Evolutionary conservation across 257 asterid species (phyloP), one percentile per base, ranked within the genome.

Genomic region (Forsythia viridissima): DNA sequence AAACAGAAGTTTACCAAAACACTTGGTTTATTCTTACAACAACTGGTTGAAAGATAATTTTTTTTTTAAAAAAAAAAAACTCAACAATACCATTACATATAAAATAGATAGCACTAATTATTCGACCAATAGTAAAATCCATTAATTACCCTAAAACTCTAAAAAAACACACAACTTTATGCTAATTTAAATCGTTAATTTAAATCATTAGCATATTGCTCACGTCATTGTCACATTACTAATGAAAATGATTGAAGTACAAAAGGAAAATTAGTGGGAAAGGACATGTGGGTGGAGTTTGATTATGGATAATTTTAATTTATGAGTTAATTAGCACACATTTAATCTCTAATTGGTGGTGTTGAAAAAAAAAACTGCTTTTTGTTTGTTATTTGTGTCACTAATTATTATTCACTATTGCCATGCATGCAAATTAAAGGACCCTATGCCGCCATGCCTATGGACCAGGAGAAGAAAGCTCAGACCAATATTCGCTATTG

Each of bases 161-260:
- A n/a, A n/a, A n/a, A n/a, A n/a, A n/a, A n/a, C n/a, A n/a, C n/a
- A n/a, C n/a, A n/a, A n/a, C 24, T 24, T 24, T 24, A 24, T 24
- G 24, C 24, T 24, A 24, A 24, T 24, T 24, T 24, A 0, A 24
- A 24, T 24, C 24, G 24, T 24, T 24, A 24, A 24, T 24, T 24
- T 0, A 24, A 24, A 24, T 24, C 24, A 24, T 24, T 24, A 24
- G 24, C 24, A 24, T 24, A 24, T 24, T 24, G 24, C 24, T 24
- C 24, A 24, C 24, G 0, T 24, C 24, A 24, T 24, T 24, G 24
- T 66, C 71, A 70, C 71, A 38, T 59, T 46, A 74, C 24, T 46
- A 65, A 38, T 74, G 74, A 70, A 69, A 61, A 74, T 82, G 80
- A 82, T 78, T 20, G 6, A 78, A 21, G 44, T 70, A 67, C 74